phyloP scores from a whole-genome alignment of 257 asterid species.

The Thymus mandschuricus region DNA sequence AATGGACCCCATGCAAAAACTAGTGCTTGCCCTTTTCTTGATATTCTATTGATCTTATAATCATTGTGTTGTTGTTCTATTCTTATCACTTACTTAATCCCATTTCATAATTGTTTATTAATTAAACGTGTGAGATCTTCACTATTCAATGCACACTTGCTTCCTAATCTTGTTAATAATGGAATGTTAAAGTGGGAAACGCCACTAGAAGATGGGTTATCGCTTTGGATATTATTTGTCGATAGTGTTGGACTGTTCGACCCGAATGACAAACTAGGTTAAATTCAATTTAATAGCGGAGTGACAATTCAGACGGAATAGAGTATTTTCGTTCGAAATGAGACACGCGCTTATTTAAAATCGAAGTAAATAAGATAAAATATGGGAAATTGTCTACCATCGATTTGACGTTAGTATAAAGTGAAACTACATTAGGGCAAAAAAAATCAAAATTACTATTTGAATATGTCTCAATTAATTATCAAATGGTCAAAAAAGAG shows the following conservation, averaged over 20 bases:
- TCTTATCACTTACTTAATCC: slow-evolving; percentile 37
- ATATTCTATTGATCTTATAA: slow-evolving; percentile 47
- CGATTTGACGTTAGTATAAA: slow-evolving; percentile 26
- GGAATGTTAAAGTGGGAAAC: not conserved
- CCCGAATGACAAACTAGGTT: not conserved
- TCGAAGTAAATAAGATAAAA: slow-evolving; percentile 1
- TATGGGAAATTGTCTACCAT: slow-evolving; percentile 17
- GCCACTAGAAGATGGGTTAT: not conserved
- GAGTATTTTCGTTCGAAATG: no score
- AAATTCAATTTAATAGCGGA: not conserved
- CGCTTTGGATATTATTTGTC: not conserved
- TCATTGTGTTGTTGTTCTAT: slow-evolving; percentile 49
- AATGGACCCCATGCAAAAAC: slow-evolving; percentile 40
- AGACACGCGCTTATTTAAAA: not conserved
- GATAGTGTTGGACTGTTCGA: not conserved
- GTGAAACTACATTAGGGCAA: slow-evolving; percentile 3
- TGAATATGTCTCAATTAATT: slow-evolving; percentile 1
- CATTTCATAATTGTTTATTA: not conserved
- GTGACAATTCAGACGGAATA: not conserved
- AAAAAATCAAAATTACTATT: not conserved
- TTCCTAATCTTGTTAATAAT: not conserved
- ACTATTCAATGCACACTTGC: not conserved
- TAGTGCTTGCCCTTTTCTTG: slow-evolving; percentile 36
- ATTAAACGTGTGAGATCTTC: not conserved
- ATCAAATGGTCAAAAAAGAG: slow-evolving; percentile 41